Conservation (phyloP, 73 alveolate genomes). For the Tetrahymena elliotti region DNA sequence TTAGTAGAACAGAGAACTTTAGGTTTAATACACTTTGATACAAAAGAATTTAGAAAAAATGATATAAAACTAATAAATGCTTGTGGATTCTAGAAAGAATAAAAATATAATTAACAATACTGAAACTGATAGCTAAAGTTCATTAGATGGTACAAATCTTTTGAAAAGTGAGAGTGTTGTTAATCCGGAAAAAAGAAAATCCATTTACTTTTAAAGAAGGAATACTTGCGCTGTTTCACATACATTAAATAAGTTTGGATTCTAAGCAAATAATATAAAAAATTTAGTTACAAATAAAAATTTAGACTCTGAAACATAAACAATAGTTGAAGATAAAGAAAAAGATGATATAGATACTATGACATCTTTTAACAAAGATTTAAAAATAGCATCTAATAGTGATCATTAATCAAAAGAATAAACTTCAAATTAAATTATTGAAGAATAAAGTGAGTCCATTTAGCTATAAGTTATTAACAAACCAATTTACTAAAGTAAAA, state of each 20-base stretch:
- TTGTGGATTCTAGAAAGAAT: not conserved
- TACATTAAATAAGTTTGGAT: not conserved
- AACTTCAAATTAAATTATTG: no score
- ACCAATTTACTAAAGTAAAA: not conserved
- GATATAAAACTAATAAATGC: not conserved
- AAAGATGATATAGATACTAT: no score
- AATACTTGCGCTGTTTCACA: not conserved
- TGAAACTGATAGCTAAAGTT: not conserved
- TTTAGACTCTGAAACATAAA: no score
- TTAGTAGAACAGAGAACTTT: not conserved
- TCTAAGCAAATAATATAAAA: not conserved
- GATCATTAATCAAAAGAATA: no score
- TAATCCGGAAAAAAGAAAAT: not conserved
- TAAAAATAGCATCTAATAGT: no score
- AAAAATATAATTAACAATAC: not conserved
- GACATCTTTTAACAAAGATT: no score
- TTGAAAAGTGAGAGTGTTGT: not conserved
- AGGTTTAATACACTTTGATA: not conserved
- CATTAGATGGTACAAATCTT: not conserved
- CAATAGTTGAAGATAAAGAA: not conserved
- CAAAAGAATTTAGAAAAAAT: not conserved
- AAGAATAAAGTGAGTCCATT: not conserved
- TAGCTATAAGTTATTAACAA: not conserved
- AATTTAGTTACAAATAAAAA: not conserved
- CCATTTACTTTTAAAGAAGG: not conserved